Base-by-base conservation (phyloP, 1,139 yeast species). In the Magnusiomyces paraingens region DNA sequence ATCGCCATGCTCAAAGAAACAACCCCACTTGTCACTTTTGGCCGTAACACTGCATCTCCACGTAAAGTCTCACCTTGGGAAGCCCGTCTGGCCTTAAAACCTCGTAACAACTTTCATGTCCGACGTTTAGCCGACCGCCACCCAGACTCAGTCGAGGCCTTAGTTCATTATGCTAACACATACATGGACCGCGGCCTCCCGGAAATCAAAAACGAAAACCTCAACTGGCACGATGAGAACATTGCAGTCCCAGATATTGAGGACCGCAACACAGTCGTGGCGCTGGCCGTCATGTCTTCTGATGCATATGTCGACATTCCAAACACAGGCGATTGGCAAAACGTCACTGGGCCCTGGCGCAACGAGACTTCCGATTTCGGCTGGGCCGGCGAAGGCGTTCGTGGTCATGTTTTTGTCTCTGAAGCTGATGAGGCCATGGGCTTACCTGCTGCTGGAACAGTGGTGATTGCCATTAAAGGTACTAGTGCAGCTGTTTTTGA, bases 401-500 rank as follows among this genome's bases (percentile, higher is more conserved):
- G 99, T 45, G 99, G 99, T 1, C 97, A 93, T 66, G 83, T 94
- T 1, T 93, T 93, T 70, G 84, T 82, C 14, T 82, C 84, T 61
- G 78, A 77, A 14, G 81, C 78, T 56, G 76, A 82, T 44, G 74
- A 47, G 14, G 41, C 81, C 35, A 14, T 43, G 20, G 32, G 46
- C 22, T 5, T 32, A 2, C 15, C 15, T 6, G 50, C 29, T 12
- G 42, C 35, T 5, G 32, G 29, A 4, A 78, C 87, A 0, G 89
- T 89, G 15, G 85, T 94, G 1, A 79, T 93, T 49, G 83, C 96
- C 0, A 76, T 89, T 57, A 93, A 93, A 69, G 99, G 99, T 1
- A 93, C 99, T 0, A 83, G 93, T 53, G 96, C 97, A 0, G 90
- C 93, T 1, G 86, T 86, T 1, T 82, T 89, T 2, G 89, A 89